Evolutionary conservation across 225 moss, liverwort and hornwort species (phyloP).

Genomic region (Antitrichia curtipendula): DNA sequence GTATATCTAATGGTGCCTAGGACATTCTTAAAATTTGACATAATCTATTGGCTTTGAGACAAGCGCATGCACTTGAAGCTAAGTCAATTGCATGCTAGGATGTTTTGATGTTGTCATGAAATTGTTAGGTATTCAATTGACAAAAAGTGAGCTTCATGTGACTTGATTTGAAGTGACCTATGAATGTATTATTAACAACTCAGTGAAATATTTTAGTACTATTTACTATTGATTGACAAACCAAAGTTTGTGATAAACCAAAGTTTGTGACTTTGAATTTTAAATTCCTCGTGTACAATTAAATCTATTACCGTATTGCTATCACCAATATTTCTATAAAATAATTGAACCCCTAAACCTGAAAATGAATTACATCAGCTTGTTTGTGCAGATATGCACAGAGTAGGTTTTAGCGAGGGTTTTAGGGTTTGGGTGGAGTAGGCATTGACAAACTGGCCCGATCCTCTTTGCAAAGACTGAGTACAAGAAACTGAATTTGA

Average conservation of each 20-base stretch:
- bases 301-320: background rate
- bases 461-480: background rate
- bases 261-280: background rate
- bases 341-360: background rate
- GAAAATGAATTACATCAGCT: background rate
- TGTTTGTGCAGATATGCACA: background rate
- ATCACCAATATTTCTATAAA: background rate
- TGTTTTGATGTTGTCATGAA: background rate
- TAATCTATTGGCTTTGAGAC: background rate
- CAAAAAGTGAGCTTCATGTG: background rate
- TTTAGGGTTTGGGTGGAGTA: background rate
- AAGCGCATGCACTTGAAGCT: background rate
- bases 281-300: background rate
- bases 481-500: background rate
- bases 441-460: background rate
- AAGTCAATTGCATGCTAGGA: background rate
- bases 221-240: background rate
- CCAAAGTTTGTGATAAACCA: background rate
- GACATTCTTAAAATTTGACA: background rate
- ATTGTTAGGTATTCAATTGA: background rate
- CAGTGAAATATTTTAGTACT: background rate
- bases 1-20: background rate
- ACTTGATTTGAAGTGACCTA: background rate
- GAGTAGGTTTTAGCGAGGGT: no score
- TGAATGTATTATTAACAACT: background rate